Percentiles rank a stretch among this genome's conserved stretches.
Conservation (phyloP, 345 rosid species). For the Kernera saxatilis region DNA sequence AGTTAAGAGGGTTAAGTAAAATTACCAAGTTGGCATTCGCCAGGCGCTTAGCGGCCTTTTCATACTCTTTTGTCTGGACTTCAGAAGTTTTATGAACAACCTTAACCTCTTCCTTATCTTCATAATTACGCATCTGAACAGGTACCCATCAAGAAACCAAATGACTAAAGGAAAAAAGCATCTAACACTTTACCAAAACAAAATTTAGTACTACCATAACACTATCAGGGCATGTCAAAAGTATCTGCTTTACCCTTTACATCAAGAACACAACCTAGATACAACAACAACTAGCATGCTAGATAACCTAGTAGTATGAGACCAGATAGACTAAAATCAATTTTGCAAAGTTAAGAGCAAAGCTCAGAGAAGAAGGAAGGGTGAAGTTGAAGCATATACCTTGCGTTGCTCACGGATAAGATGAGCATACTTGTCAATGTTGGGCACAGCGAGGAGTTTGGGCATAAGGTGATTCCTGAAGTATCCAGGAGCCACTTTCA, state of each 20-base stretch:
- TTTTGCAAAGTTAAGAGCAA: neutral
- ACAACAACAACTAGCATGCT: neutral
- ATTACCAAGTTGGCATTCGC: constrained; percentile 56
- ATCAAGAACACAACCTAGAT: neutral
- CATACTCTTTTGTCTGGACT: constrained; percentile 55
- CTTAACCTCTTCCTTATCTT: constrained; percentile 72
- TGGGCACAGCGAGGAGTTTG: constrained; percentile 87
- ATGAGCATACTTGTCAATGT: constrained; percentile 82
- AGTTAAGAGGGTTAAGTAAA: neutral
- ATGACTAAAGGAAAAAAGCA: neutral
- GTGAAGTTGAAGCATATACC: constrained; percentile 31
- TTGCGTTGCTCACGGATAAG: constrained; percentile 86
- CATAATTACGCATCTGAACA: constrained; percentile 58
- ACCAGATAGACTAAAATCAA: neutral
- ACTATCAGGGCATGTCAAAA: neutral
- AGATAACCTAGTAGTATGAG: neutral
- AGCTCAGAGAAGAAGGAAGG: neutral
- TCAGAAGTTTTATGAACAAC: constrained; percentile 47
- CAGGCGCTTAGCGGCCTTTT: constrained; percentile 75
- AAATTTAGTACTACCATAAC: neutral
- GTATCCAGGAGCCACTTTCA: constrained; percentile 92
- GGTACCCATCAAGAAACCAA: constrained; percentile 8
- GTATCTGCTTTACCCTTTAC: neutral
- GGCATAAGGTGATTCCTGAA: constrained; percentile 96
- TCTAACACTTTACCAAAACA: neutral